Conservation (phyloP, 345 rosid species). For the Durio zibethinus region DNA sequence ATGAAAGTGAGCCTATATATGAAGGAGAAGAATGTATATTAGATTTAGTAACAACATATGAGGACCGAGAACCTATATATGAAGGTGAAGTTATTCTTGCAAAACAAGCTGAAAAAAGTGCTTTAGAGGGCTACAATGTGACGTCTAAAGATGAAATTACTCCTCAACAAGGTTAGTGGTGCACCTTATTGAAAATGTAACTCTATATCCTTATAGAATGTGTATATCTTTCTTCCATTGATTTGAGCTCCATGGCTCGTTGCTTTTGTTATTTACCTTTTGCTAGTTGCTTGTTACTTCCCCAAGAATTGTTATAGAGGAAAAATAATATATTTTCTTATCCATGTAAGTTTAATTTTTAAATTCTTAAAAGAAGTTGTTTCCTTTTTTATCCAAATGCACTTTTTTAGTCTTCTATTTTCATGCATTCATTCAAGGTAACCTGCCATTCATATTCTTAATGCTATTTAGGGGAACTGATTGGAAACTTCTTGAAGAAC, state of each 20-base stretch:
- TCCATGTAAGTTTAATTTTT: background rate
- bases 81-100: constrained; percentile 98
- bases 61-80: constrained; percentile 80
- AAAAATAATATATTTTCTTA: background rate
- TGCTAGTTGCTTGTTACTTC: constrained; percentile 8
- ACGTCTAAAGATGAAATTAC: constrained; percentile 56
- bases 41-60: constrained; percentile 55
- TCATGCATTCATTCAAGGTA: constrained; percentile 1
- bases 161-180: constrained; percentile 57
- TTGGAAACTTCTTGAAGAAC: constrained; percentile 71
- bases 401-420: background rate
- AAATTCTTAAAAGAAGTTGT: background rate
- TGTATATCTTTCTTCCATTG: background rate
- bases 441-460: constrained; percentile 14
- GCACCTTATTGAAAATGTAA: background rate
- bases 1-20: constrained; percentile 86
- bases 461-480: constrained; percentile 63
- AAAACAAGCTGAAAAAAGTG: constrained; percentile 56
- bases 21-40: constrained; percentile 95
- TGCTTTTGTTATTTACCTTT: background rate
- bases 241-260: background rate
- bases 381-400: background rate
- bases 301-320: background rate
- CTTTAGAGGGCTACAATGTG: constrained; percentile 35
- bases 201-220: background rate